Base-by-base conservation (phyloP, 2,329 filamentous ascomycete species). In the Periconia sp. region DNA sequence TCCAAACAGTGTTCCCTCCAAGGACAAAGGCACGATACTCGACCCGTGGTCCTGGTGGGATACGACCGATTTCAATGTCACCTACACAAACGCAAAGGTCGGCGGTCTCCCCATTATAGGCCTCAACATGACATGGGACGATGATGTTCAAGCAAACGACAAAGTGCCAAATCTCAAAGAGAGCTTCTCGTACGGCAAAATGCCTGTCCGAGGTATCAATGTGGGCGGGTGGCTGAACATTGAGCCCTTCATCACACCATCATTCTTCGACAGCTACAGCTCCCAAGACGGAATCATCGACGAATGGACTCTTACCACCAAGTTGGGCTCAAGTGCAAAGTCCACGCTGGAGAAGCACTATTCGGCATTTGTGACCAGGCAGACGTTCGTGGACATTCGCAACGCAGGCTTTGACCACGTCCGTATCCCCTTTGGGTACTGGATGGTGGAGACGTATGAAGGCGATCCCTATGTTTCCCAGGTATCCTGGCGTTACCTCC, bases 211-310 rank as follows among this genome's bases (percentile, higher is more conserved):
- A 5, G 94, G 94, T 1, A 89, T 97, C 24, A 97, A 96, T 59
- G 68, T 97, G 1, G 94, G 94, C 36, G 94, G 94, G 10, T 99
- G 94, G 94, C 81, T 99, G 2, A 88, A 87, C 3, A 74, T 99
- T 10, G 94, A 99, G 63, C 94, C 94, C 0, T 96, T 95, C 68
- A 97, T 99, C 65, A 92, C 89, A 4, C 94, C 94, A 0, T 96
- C 92, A 0, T 79, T 96, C 18, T 99, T 99, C 73, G 73, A 83
- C 48, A 80, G 80, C 49, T 89, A 87, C 64, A 74, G 77, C 26
- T 68, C 72, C 2, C 73, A 71, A 55, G 85, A 75, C 75, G 83
- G 70, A 4, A 82, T 97, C 29, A 79, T 97, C 13, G 94, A 99
- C 63, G 94, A 99, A 69, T 97, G 83, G 71, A 95, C 88, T 0